These are phyloP conservation scores for Fusarium sp. DNA, from an alignment of 2,329 filamentous ascomycete genomes.

Conservation along the genomic window DNA sequence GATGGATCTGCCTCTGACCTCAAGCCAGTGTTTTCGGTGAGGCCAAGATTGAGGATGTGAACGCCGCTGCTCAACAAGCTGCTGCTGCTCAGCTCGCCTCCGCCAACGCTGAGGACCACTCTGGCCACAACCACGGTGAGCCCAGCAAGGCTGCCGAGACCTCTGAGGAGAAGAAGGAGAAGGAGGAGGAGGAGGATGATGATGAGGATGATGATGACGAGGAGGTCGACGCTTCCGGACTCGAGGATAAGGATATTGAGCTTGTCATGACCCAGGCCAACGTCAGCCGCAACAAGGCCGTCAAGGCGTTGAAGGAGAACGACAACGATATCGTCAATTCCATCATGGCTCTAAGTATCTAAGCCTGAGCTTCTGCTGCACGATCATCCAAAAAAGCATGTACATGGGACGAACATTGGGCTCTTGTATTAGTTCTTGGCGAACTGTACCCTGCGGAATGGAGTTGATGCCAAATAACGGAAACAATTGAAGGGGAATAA, in stretches of 20 bases:
- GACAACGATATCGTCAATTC: constrained; percentile 99
- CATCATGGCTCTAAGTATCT: constrained; percentile 97
- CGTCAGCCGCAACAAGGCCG: constrained; percentile 96
- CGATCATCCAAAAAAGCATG: constrained; percentile 39
- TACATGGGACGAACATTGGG: constrained; percentile 39
- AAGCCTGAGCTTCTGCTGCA: constrained; percentile 43
- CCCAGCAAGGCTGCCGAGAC: constrained; percentile 69
- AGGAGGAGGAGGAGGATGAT: constrained; percentile 83
- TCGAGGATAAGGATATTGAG: constrained; percentile 99
- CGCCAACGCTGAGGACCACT: constrained; percentile 70
- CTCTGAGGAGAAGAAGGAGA: constrained; percentile 77
- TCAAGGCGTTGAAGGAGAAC: constrained; percentile 99
- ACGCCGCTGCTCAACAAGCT: constrained; percentile 95
- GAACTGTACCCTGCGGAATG: constrained; percentile 38
- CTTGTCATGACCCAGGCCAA: constrained; percentile 98
- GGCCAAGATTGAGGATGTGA: constrained; percentile 99
- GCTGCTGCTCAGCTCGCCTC: constrained; percentile 94
- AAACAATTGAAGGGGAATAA: constrained; percentile 40
- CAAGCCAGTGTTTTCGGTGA: constrained; percentile 92
- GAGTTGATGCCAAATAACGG: constrained; percentile 43
- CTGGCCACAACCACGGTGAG: constrained; percentile 77
- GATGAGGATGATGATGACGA: constrained; percentile 95
- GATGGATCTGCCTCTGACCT: background rate
- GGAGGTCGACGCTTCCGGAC: constrained; percentile 91
- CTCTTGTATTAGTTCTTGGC: constrained; percentile 46